Evolutionary conservation across 257 asterid species (phyloP).

Genomic region (Catharanthus roseus): DNA sequence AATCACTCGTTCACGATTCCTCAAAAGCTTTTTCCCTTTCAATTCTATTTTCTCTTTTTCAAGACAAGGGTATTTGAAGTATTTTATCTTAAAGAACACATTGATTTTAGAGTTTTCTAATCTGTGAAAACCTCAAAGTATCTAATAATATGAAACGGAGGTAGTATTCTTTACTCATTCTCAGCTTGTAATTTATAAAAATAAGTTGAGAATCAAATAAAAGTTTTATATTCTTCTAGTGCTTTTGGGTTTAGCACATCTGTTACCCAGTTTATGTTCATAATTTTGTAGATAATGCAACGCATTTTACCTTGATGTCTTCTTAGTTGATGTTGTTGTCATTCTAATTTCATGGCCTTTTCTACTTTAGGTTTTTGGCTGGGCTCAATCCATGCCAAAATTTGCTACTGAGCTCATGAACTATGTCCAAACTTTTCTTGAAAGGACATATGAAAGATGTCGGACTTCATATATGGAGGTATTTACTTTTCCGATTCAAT

Average conservation of each 20-base stretch:
- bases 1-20: too few relatives aligned
- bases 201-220: neutral
- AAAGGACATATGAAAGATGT: conserved; percentile 97
- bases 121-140: too few relatives aligned
- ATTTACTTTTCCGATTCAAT: conserved; percentile 22
- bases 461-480: conserved; percentile 99
- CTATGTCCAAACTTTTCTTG: conserved; percentile 92
- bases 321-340: neutral
- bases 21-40: too few relatives aligned
- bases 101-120: too few relatives aligned
- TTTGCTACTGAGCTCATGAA: conserved; percentile 78
- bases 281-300: neutral
- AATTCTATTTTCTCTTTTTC: too few relatives aligned
- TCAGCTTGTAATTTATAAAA: neutral
- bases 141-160: too few relatives aligned
- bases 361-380: conserved; percentile 78
- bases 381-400: conserved; percentile 99
- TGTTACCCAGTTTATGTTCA: neutral
- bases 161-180: conserved; percentile 12
- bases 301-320: conserved; percentile 3
- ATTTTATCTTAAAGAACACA: too few relatives aligned
- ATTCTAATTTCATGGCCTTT: conserved; percentile 10
- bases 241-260: neutral
- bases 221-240: neutral
- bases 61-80: too few relatives aligned